Conservation (phyloP, 495 filamentous ascomycete genomes). For the Talaromyces borbonicus region DNA sequence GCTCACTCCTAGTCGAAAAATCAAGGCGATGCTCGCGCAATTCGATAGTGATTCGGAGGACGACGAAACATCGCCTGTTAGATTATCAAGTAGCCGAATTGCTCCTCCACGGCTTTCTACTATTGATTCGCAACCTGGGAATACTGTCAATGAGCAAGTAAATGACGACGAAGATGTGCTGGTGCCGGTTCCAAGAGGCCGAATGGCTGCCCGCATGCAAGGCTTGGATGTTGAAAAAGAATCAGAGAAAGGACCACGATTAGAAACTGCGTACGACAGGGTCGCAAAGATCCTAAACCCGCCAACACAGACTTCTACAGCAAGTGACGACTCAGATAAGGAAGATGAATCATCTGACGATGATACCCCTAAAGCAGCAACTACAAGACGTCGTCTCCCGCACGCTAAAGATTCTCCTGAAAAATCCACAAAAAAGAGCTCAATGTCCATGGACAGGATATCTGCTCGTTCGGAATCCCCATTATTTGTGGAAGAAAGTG, state of each 20-base stretch:
- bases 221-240: conserved; percentile 10
- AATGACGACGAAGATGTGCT: conserved; percentile 36
- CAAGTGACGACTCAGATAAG: conserved; percentile 9
- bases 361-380: conserved; percentile 27
- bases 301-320: neutral
- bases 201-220: conserved; percentile 62
- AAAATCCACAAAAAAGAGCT: conserved; percentile 7
- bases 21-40: conserved; percentile 56
- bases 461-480: conserved; percentile 26
- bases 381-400: conserved; percentile 20
- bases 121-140: neutral
- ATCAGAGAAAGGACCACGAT: conserved; percentile 9
- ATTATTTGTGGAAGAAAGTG: conserved; percentile 29
- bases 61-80: conserved; percentile 25
- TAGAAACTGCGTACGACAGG: conserved; percentile 28
- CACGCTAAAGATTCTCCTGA: conserved; percentile 9
- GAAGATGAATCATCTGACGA: conserved; percentile 17
- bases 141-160: conserved; percentile 11
- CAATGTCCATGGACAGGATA: conserved; percentile 12
- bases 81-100: conserved; percentile 11
- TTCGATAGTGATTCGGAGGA: conserved; percentile 51
- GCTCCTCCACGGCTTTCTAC: conserved; percentile 3
- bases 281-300: conserved; percentile 20
- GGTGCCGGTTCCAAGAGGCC: conserved; percentile 53
- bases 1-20: conserved; percentile 60